Percentiles rank a stretch among this genome's conserved stretches.
Evolutionary conservation across 2,329 filamentous ascomycete species (phyloP).

Genomic region (Botryotinia convoluta): DNA sequence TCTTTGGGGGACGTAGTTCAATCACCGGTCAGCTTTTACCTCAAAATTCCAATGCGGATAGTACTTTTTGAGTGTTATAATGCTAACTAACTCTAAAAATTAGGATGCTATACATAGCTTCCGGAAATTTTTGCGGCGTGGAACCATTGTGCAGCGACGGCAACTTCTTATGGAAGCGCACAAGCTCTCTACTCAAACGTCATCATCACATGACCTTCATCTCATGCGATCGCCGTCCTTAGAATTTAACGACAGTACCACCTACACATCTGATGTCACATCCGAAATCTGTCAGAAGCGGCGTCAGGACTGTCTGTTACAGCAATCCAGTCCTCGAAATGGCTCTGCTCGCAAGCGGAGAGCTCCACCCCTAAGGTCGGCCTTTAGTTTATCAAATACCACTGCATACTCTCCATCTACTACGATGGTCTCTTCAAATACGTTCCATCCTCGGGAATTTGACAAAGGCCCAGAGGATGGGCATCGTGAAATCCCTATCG

Average conservation of each 20-base stretch:
- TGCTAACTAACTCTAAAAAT: not conserved
- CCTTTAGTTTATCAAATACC: not conserved
- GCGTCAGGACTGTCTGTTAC: not conserved
- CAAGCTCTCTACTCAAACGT: not conserved
- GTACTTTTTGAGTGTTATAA: not conserved
- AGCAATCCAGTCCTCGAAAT: not conserved
- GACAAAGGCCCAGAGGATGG: not conserved
- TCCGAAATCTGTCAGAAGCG: not conserved
- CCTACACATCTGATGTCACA: not conserved
- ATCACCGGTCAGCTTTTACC: not conserved
- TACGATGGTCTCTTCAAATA: not conserved
- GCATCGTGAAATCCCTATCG: not conserved
- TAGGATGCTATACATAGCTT: not conserved
- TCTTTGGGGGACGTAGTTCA: not conserved
- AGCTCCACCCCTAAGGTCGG: not conserved
- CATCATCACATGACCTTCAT: not conserved
- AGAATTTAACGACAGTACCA: not conserved
- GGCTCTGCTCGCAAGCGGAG: not conserved
- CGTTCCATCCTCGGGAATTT: not conserved
- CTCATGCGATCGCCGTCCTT: not conserved
- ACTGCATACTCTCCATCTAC: not conserved
- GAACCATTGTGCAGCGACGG: not conserved
- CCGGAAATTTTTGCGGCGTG: not conserved
- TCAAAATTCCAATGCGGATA: not conserved
- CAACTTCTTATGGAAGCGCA: not conserved